phyloP scores from a whole-genome alignment of 305 asterid genomes.

The Fraxinus albicans region DNA sequence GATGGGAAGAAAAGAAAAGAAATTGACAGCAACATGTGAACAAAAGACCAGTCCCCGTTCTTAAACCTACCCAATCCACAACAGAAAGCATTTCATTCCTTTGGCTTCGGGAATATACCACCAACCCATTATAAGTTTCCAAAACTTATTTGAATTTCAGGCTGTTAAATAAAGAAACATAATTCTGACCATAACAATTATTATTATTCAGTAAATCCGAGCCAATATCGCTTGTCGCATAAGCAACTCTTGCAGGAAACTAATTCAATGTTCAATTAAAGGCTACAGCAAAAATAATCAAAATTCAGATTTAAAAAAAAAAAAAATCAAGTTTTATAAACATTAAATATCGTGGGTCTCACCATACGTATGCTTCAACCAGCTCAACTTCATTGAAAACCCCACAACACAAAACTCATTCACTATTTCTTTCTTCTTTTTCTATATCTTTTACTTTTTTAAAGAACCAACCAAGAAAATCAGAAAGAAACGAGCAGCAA shows the following conservation, averaged over 20 bases:
- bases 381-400: neutral
- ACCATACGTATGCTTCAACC: neutral
- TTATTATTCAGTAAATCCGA: neutral
- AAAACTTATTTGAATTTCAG: conserved; percentile 10
- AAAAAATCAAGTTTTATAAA: neutral
- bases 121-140: conserved; percentile 12
- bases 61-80: conserved; percentile 36
- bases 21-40: conserved; percentile 40
- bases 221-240: conserved; percentile 11
- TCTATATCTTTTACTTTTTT: neutral
- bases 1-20: conserved; percentile 23
- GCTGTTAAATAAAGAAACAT: conserved; percentile 7
- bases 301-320: neutral
- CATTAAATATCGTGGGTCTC: neutral
- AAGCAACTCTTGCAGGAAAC: neutral
- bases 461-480: neutral
- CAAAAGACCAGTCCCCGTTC: conserved; percentile 38
- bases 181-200: neutral
- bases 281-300: neutral
- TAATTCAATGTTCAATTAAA: neutral
- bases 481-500: neutral
- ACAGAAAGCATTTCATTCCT: conserved; percentile 25
- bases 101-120: conserved; percentile 31
- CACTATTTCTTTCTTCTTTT: conserved; percentile 15
- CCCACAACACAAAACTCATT: neutral